Evolutionary conservation across 495 filamentous ascomycete species (phyloP).

Genomic region (Penicillium paxilli): DNA sequence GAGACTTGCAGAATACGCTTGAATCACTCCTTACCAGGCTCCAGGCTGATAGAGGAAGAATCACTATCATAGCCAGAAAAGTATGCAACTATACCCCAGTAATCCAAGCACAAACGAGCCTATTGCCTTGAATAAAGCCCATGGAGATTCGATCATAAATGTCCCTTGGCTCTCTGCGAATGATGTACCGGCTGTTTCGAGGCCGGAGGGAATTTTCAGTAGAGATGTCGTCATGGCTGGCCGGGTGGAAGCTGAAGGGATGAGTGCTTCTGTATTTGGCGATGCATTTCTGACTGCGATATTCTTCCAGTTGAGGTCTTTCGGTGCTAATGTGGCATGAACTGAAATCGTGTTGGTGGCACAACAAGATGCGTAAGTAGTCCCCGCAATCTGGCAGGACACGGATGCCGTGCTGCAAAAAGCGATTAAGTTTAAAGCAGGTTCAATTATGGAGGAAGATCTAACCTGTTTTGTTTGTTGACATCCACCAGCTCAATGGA

Average conservation of each 20-base stretch:
- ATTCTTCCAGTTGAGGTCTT: conserved; percentile 1
- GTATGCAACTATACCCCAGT: not conserved
- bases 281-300: not conserved
- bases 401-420: conserved; percentile 1
- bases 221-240: not conserved
- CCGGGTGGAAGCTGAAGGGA: not conserved
- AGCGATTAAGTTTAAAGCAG: not conserved
- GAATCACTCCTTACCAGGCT: too few relatives aligned
- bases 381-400: not conserved
- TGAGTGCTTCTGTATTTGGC: not conserved
- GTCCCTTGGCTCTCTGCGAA: not conserved
- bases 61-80: too few relatives aligned
- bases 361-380: not conserved
- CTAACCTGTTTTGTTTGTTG: not conserved
- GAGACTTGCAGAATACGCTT: too few relatives aligned
- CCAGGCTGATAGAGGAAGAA: too few relatives aligned
- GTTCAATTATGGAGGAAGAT: not conserved
- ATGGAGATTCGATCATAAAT: not conserved
- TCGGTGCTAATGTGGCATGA: not conserved
- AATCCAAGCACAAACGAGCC: not conserved
- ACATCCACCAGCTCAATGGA: not conserved
- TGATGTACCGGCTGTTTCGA: not conserved
- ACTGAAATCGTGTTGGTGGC: not conserved
- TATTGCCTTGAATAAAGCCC: not conserved
- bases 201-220: not conserved